A percentile compares a stretch with the other conserved stretches of the same genome.
Conservation (phyloP, 2,329 filamentous ascomycete species). For the Exutisphaerella laricina region DNA sequence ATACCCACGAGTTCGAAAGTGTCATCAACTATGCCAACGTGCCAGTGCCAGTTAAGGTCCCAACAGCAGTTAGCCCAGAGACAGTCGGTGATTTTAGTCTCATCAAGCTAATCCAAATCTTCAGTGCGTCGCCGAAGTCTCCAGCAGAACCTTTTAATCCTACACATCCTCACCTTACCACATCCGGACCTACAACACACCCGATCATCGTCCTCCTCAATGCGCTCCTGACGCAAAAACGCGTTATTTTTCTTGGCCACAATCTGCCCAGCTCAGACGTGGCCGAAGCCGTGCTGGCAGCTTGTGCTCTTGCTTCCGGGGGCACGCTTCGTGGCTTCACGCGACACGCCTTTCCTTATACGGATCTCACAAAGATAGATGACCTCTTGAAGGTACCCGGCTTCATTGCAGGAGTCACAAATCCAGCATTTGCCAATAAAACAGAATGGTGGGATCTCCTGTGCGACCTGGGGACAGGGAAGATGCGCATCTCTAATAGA, state of each 20-base stretch:
- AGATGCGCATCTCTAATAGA: conserved; percentile 87
- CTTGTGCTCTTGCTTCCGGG: conserved; percentile 87
- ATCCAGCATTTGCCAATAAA: conserved; percentile 90
- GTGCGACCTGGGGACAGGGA: conserved; percentile 84
- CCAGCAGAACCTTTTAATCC: conserved; percentile 72
- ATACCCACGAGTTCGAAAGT: conserved; percentile 97
- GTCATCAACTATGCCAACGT: conserved; percentile 94
- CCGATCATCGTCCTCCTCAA: conserved; percentile 94
- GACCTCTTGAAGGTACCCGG: conserved; percentile 92
- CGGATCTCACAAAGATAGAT: conserved; percentile 95
- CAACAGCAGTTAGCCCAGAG: conserved; percentile 87
- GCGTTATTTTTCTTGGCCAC: conserved; percentile 91
- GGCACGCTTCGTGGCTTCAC: conserved; percentile 92
- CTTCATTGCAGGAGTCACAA: conserved; percentile 96
- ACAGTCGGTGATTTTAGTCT: conserved; percentile 97
- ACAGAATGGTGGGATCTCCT: conserved; percentile 98
- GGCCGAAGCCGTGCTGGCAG: conserved; percentile 95
- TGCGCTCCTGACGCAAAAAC: conserved; percentile 90
- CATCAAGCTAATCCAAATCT: conserved; percentile 94
- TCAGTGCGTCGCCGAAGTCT: conserved; percentile 75
- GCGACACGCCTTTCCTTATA: conserved; percentile 94
- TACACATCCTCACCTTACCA: conserved; percentile 87
- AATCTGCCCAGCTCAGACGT: conserved; percentile 94
- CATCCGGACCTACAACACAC: conserved; percentile 81
- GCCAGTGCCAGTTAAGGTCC: conserved; percentile 93